Evolutionary conservation across 2,329 filamentous ascomycete genomes (phyloP).

Genomic region (Penicillium sp.): DNA sequence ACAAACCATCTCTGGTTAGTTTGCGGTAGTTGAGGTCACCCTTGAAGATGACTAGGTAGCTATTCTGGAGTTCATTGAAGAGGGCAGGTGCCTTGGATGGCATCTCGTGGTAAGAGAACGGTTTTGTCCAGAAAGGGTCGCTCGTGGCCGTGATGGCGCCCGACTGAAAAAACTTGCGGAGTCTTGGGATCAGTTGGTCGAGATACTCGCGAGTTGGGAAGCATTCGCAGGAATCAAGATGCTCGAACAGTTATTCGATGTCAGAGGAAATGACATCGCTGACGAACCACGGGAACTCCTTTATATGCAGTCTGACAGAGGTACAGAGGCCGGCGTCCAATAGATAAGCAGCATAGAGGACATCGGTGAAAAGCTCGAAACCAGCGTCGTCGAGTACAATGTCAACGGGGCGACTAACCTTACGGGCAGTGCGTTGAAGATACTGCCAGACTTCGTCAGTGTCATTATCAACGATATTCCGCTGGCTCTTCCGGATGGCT

Average conservation of each 20-base stretch:
- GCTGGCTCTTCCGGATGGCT: slow-evolving; percentile 11
- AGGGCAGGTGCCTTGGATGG: slow-evolving; percentile 10
- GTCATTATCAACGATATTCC: slow-evolving; percentile 20
- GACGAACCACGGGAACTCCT: slow-evolving; percentile 24
- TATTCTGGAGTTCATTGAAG: slow-evolving; percentile 18
- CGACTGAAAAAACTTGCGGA: slow-evolving; percentile 8
- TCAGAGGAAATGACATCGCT: slow-evolving; percentile 18
- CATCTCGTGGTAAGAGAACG: slow-evolving; percentile 15
- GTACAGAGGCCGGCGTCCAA: slow-evolving; percentile 12
- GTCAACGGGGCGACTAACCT: slow-evolving; percentile 9
- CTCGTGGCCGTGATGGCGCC: slow-evolving; percentile 9
- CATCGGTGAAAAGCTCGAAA: slow-evolving; percentile 22
- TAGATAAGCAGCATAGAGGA: slow-evolving; percentile 19
- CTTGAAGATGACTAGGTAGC: slow-evolving; percentile 23
- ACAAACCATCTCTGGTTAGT: slow-evolving; percentile 21
- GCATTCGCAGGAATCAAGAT: slow-evolving; percentile 11
- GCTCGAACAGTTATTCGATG: slow-evolving; percentile 14
- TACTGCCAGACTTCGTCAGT: slow-evolving; percentile 12
- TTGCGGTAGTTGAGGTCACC: slow-evolving; percentile 28
- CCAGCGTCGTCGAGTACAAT: slow-evolving; percentile 24
- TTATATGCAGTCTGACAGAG: slow-evolving; percentile 19
- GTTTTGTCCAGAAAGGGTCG: slow-evolving; percentile 21
- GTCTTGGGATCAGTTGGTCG: slow-evolving; percentile 7
- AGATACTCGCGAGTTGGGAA: slow-evolving; percentile 9
- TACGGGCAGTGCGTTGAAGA: slow-evolving; percentile 4